Evolutionary conservation across 805 yeast genomes (phyloP).

Genomic region (Sugiyamaella mastotermitis): DNA sequence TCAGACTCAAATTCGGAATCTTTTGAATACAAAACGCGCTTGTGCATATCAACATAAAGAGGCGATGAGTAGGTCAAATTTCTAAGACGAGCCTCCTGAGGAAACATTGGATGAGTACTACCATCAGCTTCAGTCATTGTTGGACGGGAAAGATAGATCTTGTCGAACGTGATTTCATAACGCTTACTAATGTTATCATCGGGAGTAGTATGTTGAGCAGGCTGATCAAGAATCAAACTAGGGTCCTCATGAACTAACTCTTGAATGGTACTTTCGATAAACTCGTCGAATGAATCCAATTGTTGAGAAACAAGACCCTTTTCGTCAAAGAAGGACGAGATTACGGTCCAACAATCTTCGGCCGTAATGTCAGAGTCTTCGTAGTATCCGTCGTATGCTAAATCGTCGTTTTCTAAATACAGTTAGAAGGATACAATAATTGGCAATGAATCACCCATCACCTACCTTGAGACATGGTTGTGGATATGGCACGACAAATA

Average conservation of each 20-base stretch:
- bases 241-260: constrained; percentile 96
- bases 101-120: constrained; percentile 97
- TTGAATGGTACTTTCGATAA: constrained; percentile 92
- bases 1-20: constrained; percentile 40
- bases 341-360: constrained; percentile 99
- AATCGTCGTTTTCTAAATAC: too few relatives aligned
- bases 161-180: constrained; percentile 96
- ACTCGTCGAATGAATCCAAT: constrained; percentile 96
- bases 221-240: constrained; percentile 89
- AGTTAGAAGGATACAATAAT: too few relatives aligned
- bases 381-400: constrained; percentile 51
- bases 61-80: constrained; percentile 96
- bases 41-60: constrained; percentile 90
- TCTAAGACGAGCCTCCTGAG: constrained; percentile 96
- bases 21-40: constrained; percentile 76
- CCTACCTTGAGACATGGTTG: too few relatives aligned
- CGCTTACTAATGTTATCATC: constrained; percentile 85
- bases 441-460: too few relatives aligned
- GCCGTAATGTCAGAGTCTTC: constrained; percentile 76
- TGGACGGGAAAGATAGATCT: constrained; percentile 92
- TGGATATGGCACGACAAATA: too few relatives aligned
- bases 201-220: constrained; percentile 94
- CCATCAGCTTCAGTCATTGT: constrained; percentile 99
- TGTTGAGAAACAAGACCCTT: constrained; percentile 98
- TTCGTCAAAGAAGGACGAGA: constrained; percentile 90